These are phyloP conservation scores for Purpureocillium lavendulum DNA, from an alignment of 2,329 filamentous ascomycete genomes.

Conservation along the genomic window DNA sequence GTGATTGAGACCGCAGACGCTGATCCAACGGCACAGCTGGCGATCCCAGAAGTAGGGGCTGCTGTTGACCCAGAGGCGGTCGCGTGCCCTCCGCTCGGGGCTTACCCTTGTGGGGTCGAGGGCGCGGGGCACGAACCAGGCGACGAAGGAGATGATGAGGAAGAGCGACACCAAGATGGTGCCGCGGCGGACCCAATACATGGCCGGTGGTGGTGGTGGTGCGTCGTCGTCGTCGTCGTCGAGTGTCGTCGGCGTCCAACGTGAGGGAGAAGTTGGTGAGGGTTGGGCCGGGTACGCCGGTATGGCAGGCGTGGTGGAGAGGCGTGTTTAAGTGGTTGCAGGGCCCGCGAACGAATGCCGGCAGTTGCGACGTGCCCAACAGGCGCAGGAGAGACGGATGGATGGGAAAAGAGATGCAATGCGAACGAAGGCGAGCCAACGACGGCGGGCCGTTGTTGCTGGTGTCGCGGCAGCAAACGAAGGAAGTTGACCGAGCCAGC, in stretches of 20 bases:
- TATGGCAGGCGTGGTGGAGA: no score
- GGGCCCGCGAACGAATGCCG: no score
- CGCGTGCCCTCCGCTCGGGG: conserved; percentile 52
- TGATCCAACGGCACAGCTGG: conserved; percentile 70
- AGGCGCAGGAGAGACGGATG: no score
- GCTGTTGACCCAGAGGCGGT: conserved; percentile 59
- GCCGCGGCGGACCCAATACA: conserved; percentile 40
- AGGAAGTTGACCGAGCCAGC: neutral
- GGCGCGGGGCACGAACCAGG: conserved; percentile 42
- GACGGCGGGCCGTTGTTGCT: neutral
- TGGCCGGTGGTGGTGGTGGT: conserved; percentile 13
- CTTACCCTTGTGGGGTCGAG: conserved; percentile 58
- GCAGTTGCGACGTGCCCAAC: no score
- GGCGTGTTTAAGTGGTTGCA: no score
- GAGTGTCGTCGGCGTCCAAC: neutral
- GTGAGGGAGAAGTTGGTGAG: no score
- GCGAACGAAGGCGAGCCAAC: neutral
- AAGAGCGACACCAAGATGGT: conserved; percentile 29
- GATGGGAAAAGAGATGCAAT: neutral
- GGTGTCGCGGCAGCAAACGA: neutral
- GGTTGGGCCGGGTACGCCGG: no score
- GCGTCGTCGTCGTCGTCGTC: neutral
- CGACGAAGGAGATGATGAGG: conserved; percentile 35
- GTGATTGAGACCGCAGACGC: conserved; percentile 72
- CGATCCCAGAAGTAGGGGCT: conserved; percentile 68